These are phyloP conservation scores for Iris pallida DNA, from an alignment of 116 monocot genomes.

Conservation along the genomic window DNA sequence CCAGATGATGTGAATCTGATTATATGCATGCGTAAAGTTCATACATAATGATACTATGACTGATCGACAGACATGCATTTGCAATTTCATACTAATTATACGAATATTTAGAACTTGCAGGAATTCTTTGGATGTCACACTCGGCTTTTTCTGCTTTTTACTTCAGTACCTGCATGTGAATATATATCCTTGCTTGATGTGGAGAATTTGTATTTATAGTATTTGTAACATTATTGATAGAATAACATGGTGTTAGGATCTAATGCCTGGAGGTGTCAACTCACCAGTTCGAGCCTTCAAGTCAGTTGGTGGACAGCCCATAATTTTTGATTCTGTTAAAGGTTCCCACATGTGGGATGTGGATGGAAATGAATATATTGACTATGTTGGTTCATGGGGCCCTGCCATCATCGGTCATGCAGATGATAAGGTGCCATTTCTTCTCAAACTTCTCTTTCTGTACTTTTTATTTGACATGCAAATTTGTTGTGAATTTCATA, in stretches of 20 bases:
- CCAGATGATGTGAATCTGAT: too few species aligned
- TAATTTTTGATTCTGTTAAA: conserved; percentile 93
- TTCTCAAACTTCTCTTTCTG: neutral
- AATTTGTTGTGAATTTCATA: too few species aligned
- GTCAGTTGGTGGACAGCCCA: conserved; percentile 93
- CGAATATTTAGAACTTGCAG: too few species aligned
- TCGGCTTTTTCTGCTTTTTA: too few species aligned
- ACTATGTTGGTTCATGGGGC: conserved; percentile 80
- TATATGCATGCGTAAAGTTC: too few species aligned
- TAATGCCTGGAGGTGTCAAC: conserved; percentile 97
- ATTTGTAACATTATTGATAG: conserved; percentile 6
- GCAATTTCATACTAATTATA: too few species aligned
- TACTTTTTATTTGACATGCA: neutral
- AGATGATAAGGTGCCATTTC: conserved; percentile 68
- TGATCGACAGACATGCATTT: too few species aligned
- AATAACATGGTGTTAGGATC: conserved; percentile 31
- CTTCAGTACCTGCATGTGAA: too few species aligned
- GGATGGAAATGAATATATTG: conserved; percentile 94
- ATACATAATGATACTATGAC: too few species aligned
- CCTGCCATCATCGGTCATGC: conserved; percentile 94
- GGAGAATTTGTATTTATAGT: neutral
- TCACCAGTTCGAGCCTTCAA: conserved; percentile 96
- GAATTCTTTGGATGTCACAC: too few species aligned
- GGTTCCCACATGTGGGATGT: conserved; percentile 84
- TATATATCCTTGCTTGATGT: too few species aligned